Base-by-base conservation (phyloP, 164 flowering plant species). In the Magnolia officinalis region DNA sequence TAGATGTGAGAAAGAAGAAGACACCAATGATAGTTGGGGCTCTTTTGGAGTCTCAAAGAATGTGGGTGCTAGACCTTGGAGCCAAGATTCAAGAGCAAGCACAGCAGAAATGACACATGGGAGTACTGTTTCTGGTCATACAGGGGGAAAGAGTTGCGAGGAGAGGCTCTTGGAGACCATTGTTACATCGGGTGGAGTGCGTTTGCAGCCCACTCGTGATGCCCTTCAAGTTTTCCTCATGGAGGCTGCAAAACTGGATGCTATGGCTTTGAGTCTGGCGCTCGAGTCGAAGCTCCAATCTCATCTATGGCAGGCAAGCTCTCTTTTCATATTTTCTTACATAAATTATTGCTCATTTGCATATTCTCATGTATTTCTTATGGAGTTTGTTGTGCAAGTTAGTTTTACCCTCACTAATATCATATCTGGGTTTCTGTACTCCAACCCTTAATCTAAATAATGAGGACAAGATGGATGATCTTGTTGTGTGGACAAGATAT, bases 161-260 rank as follows among this genome's bases (percentile, higher is more conserved):
- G 98, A 94, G 79, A 89, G 86, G 81, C 83, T 96, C 74, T 77
- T 96, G 83, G 98, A 92, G 80, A 92, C 97, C 31, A 88, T 96
- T 82, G 98, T 90, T 52, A 90, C 94, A 52, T 82, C 98, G 80
- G 96, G 98, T 52, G 99, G 99, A 79, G 97, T 96, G 19, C 94
- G 98, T 67, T 80, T 96, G 66, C 98, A 94, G 76, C 99, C 99
- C 45, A 91, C 98, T 74, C 93, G 98, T 23, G 99, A 96, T 88
- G 93, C 93, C 69, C 81, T 96, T 76, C 97, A 94, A 70, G 83
- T 81, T 75, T 96, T 96, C 81, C 89, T 94, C 69, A 81, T 69
- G 51, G 97, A 94, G 85, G 98, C 98, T 70, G 88, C 86, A 63
- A 94, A 92, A 86, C 79, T 94, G 81, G 92, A 96, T 86, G 88